phyloP scores from a whole-genome alignment of 768 basidiomycete genomes.

The Scleroderma citrinum region DNA sequence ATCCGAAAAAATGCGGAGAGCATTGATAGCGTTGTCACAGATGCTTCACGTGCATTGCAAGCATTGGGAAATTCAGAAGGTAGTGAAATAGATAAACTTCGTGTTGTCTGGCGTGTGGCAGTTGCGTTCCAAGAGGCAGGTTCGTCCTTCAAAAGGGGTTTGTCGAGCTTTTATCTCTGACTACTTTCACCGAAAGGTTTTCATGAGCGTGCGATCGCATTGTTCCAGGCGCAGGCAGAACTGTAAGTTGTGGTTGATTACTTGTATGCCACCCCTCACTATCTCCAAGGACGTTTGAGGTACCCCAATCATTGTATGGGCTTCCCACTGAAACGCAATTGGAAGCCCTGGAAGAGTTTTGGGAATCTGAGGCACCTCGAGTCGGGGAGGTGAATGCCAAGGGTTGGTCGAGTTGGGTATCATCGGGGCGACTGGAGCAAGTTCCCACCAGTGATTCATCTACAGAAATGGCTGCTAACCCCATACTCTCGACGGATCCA shows the following conservation, averaged over 20 bases:
- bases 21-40: constrained; percentile 48
- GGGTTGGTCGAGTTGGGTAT: constrained; percentile 67
- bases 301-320: constrained; percentile 41
- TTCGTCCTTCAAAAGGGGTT: constrained; percentile 23
- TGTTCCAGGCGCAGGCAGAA: constrained; percentile 83
- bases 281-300: constrained; percentile 42
- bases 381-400: constrained; percentile 58
- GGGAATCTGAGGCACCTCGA: constrained; percentile 81
- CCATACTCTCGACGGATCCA: constrained; percentile 44
- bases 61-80: constrained; percentile 36
- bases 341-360: constrained; percentile 67
- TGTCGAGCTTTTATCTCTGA: constrained; percentile 1
- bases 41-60: constrained; percentile 42
- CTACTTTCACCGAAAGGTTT: constrained; percentile 43
- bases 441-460: constrained; percentile 1
- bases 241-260: constrained; percentile 42
- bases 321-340: constrained; percentile 45
- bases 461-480: constrained; percentile 14
- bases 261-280: constrained; percentile 2
- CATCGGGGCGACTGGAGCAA: constrained; percentile 35
- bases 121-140: constrained; percentile 63
- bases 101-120: constrained; percentile 68
- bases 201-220: constrained; percentile 63
- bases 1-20: constrained; percentile 44
- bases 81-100: constrained; percentile 48